phyloP scores from a whole-genome alignment of 495 filamentous ascomycete species.

The Aspergillus cavernicola region DNA sequence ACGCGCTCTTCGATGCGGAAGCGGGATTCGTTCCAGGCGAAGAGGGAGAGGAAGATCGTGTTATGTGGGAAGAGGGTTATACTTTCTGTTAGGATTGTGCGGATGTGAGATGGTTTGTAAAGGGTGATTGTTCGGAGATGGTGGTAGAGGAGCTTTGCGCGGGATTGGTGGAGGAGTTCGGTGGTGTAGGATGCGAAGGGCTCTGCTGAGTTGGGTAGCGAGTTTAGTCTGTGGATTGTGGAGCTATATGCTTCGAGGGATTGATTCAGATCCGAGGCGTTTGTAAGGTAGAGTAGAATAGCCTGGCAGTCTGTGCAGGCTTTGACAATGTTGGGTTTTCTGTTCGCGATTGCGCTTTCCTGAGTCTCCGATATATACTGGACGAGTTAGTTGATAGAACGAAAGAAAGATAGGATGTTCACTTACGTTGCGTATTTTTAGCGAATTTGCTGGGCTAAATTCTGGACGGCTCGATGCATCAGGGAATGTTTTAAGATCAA shows the following conservation, averaged over 20 bases:
- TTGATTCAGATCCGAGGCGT: conserved; percentile 25
- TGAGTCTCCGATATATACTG: conserved; percentile 55
- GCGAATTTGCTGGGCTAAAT: conserved; percentile 38
- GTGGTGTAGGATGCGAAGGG: conserved; percentile 29
- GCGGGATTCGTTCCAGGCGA: conserved; percentile 65
- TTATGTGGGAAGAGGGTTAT: conserved; percentile 68
- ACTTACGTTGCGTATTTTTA: conserved; percentile 53
- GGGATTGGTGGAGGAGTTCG: conserved; percentile 63
- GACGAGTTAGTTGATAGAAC: conserved; percentile 10
- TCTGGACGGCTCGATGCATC: conserved; percentile 13
- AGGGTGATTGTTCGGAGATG: conserved; percentile 55
- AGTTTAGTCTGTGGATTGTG: conserved; percentile 38
- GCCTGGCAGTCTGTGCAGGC: conserved; percentile 57
- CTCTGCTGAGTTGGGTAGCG: conserved; percentile 29
- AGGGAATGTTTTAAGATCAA: conserved; percentile 22
- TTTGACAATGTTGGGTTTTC: conserved; percentile 40
- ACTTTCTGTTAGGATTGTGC: conserved; percentile 54
- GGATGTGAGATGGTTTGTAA: conserved; percentile 62
- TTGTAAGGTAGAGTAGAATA: conserved; percentile 60
- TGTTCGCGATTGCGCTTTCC: conserved; percentile 51
- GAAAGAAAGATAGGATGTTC: background rate
- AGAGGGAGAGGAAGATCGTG: conserved; percentile 69
- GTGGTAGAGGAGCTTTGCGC: conserved; percentile 63
- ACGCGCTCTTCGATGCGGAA: conserved; percentile 71
- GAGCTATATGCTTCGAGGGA: conserved; percentile 49